Evolutionary conservation across 2,329 filamentous ascomycete species (phyloP).

Genomic region (Blastomyces gilchristii): DNA sequence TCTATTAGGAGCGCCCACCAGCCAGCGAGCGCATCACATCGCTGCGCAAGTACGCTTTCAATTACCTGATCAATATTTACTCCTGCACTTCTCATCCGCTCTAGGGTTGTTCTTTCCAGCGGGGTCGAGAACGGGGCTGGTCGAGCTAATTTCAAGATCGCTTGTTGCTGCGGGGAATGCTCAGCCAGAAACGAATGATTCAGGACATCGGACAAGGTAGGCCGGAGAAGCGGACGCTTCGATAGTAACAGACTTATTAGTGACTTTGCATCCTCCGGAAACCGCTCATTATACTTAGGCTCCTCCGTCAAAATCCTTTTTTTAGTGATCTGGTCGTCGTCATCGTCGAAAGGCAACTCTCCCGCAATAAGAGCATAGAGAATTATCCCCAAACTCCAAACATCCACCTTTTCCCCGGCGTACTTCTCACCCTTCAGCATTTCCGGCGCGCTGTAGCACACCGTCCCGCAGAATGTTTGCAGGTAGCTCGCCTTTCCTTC

Average conservation of each 20-base stretch:
- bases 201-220: slow-evolving; percentile 73
- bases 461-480: slow-evolving; percentile 94
- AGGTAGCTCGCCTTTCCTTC: slow-evolving; percentile 89
- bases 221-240: slow-evolving; percentile 76
- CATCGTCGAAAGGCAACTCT: slow-evolving; percentile 86
- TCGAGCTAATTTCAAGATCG: slow-evolving; percentile 72
- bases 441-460: slow-evolving; percentile 95
- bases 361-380: slow-evolving; percentile 73
- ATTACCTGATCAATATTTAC: slow-evolving; percentile 92
- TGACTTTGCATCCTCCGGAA: slow-evolving; percentile 66
- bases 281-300: slow-evolving; percentile 69
- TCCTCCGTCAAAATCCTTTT: slow-evolving; percentile 75
- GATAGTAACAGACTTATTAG: slow-evolving; percentile 74
- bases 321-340: slow-evolving; percentile 81
- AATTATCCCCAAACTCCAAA: slow-evolving; percentile 95
- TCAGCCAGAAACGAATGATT: slow-evolving; percentile 80
- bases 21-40: slow-evolving; percentile 80
- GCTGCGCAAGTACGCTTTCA: slow-evolving; percentile 80
- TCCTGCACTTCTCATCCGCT: slow-evolving; percentile 86
- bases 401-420: slow-evolving; percentile 92
- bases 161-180: slow-evolving; percentile 76
- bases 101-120: slow-evolving; percentile 80
- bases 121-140: slow-evolving; percentile 73
- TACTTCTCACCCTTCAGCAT: slow-evolving; percentile 99
- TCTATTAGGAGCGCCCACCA: slow-evolving; percentile 95